A percentile compares a stretch with the other conserved stretches of the same genome.
phyloP scores from a whole-genome alignment of 2,329 filamentous ascomycete genomes.

The Colletotrichum musicola region DNA sequence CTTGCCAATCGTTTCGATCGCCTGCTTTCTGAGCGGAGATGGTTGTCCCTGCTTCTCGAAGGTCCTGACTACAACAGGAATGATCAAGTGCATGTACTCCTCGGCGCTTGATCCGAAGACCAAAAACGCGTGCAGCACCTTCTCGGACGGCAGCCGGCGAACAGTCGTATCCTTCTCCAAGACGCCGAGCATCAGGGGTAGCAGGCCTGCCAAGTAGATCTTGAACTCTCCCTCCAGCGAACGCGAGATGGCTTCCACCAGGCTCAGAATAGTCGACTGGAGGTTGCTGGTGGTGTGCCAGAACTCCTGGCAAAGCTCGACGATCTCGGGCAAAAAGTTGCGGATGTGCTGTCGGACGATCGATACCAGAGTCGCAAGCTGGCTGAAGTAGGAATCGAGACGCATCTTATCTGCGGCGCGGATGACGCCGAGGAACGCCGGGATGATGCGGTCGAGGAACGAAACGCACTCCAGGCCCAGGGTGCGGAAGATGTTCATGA shows the following conservation, averaged over 20 bases:
- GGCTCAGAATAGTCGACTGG: conserved; percentile 89
- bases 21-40: conserved; percentile 82
- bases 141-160: conserved; percentile 85
- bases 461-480: conserved; percentile 95
- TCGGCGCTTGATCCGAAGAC: conserved; percentile 96
- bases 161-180: conserved; percentile 86
- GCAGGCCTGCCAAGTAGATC: conserved; percentile 87
- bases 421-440: conserved; percentile 92
- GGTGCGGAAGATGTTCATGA: conserved; percentile 99
- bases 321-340: conserved; percentile 87
- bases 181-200: conserved; percentile 94
- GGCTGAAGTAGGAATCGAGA: conserved; percentile 97
- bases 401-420: conserved; percentile 81
- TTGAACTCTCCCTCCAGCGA: conserved; percentile 98
- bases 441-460: conserved; percentile 93
- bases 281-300: conserved; percentile 86
- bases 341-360: conserved; percentile 98
- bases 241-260: conserved; percentile 93
- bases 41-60: conserved; percentile 92
- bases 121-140: conserved; percentile 92
- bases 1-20: conserved; percentile 94
- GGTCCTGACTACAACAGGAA: conserved; percentile 92
- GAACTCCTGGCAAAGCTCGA: conserved; percentile 88
- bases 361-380: conserved; percentile 90
- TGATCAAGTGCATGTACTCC: conserved; percentile 99